phyloP scores from a whole-genome alignment of 192 early-diverging fungal genomes.

The Coemansia sp. region DNA sequence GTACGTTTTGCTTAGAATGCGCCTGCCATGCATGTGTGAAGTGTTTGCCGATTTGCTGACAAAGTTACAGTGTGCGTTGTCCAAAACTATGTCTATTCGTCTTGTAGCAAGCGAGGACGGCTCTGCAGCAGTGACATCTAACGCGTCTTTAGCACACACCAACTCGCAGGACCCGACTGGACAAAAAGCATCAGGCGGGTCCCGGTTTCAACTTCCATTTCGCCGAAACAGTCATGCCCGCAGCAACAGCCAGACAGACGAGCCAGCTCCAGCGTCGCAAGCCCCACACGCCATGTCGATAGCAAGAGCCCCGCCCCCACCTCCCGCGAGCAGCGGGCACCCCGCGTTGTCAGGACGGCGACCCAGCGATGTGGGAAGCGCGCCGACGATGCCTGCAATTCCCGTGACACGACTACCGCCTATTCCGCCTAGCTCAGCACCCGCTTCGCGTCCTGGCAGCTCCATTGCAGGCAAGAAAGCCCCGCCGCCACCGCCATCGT shows the following conservation, averaged over 20 bases:
- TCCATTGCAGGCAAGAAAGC: constrained; percentile 33
- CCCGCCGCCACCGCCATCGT: constrained; percentile 40
- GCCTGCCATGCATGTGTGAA: not conserved
- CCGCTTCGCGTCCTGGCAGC: constrained; percentile 23
- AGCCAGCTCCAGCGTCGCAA: not conserved
- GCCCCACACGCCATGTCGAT: constrained; percentile 1
- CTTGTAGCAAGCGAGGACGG: constrained; percentile 40
- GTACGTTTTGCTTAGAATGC: constrained; percentile 14
- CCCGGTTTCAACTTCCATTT: constrained; percentile 34
- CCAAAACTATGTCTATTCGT: not conserved
- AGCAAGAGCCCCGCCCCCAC: constrained; percentile 5
- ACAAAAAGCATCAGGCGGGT: constrained; percentile 25
- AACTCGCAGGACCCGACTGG: not conserved
- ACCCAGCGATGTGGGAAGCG: constrained; percentile 22
- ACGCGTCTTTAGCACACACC: not conserved
- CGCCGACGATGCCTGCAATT: not conserved
- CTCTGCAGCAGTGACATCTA: constrained; percentile 2
- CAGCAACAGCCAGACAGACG: constrained; percentile 33
- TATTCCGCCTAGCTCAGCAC: constrained; percentile 16
- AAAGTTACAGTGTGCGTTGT: not conserved
- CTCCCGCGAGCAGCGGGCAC: constrained; percentile 15
- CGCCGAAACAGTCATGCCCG: constrained; percentile 34
- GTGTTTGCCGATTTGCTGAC: not conserved
- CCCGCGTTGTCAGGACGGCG: constrained; percentile 36
- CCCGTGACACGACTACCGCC: constrained; percentile 11